Base-by-base conservation (phyloP, 192 early-diverging fungal species). In the Mortierella claussenii region DNA sequence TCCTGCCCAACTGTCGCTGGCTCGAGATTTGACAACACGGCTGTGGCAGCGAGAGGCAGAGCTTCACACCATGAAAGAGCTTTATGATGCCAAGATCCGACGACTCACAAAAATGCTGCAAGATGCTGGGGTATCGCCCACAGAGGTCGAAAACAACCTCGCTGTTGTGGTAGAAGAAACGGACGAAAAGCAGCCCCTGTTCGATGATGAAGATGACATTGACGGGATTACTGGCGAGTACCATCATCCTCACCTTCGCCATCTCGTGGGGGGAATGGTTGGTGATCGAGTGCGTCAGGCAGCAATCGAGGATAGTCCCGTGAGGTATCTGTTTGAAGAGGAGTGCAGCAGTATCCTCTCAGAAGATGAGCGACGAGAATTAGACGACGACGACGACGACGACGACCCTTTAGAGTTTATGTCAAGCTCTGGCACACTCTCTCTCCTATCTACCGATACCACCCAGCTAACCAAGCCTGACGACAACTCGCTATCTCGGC, bases 21-120 rank as follows among this genome's bases (percentile, higher is more conserved):
- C 73, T 26, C 63, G 73, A 32, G 73, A 76, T 45, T 33, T 76
- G 52, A 76, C 64, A n/a, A 76, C 73, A 10, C 73, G 73, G 8
- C 46, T 76, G 18, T 76, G 73, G 73, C 73, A 76, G 30, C 73
- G 73, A 28, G 73, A 76, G 47, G 73, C 73, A 5, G 73, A 76
- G 24, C 53, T 76, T 2, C 73, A 76, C 33, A 67, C 64, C 1
- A 76, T 76, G 73, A 76, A 76, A 37, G 73, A 76, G 13, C 73
- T 67, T 24, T 76, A 76, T 32, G 73, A 76, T 21, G 73, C 73
- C 9, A 76, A 76, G 31, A 76, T 76, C 18, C 30, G 58, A 21
- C 32, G 73, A 11, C 52, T 76, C n/a, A 76, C 73, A 27, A 65
- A 76, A 33, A 76, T 76, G 73, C 53, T 76, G n/a, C 57, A 76